Base-by-base conservation (phyloP, 2,329 filamentous ascomycete species). In the Monascus ruber region DNA sequence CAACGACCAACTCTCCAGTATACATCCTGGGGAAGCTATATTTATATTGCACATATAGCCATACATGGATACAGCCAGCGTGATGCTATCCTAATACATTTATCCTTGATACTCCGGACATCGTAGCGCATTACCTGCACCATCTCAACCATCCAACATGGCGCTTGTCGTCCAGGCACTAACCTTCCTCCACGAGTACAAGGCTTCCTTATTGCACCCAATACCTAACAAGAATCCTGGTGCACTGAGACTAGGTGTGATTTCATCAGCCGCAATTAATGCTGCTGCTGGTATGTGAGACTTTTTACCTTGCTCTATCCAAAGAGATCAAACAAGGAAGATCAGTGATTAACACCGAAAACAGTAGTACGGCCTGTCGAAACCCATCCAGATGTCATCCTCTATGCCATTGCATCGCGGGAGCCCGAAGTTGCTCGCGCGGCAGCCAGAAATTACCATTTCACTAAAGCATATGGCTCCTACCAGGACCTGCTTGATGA, bases 361-460 rank as follows among this genome's bases (percentile, higher is more conserved):
- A 25, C 36, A 48, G 46, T 56, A 26, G 48, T 77, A 31, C 50
- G 49, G 7, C 73, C 74, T 0, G 71, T 72, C 10, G 66, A 62
- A 44, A 65, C 62, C 3, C 74, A 79, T 48, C 63, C 73, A 0
- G 70, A 74, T 33, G 69, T 77, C 5, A 58, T 75, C 7, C 45
- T 79, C 8, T 62, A 70, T 24, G 70, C 64, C 5, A 65, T 79
- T 6, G 73, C 74, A 1, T 71, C 73, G 2, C 65, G 73, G 2
- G 65, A 74, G 50, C 51, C 48, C 24, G 50, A 52, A 4, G 69
- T 59, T 38, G 75, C 74, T 0, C 52, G 64, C 36, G 59, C 56
- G 0, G 74, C 62, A 48, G 72, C 71, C 2, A 66, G 66, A 44
- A 70, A 68, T 38, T 62, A 76, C 51, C 58, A 60, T 4, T 73